Conservation (phyloP, 805 yeast species). For the Pichia ethanolica region DNA sequence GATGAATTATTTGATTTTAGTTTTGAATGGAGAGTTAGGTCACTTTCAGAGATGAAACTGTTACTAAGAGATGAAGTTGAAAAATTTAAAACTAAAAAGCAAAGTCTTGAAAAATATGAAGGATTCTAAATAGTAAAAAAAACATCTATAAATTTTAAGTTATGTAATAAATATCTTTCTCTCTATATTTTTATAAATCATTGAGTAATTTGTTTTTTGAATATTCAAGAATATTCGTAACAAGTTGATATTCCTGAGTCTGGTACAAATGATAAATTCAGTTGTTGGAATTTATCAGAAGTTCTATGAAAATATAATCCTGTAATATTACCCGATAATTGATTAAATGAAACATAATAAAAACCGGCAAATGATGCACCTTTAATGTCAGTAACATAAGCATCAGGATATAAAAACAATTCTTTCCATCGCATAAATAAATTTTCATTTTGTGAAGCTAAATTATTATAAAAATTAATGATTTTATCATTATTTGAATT, state of each 20-base stretch:
- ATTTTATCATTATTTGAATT: slow-evolving; percentile 25
- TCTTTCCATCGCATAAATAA: slow-evolving; percentile 96
- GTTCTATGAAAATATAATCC: slow-evolving; percentile 79
- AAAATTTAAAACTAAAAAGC: slow-evolving; percentile 34
- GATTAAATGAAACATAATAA: slow-evolving; percentile 80
- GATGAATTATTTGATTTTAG: slow-evolving; percentile 51
- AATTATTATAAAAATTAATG: slow-evolving; percentile 19
- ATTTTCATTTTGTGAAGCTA: slow-evolving; percentile 32
- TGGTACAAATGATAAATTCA: slow-evolving; percentile 52
- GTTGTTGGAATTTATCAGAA: slow-evolving; percentile 75
- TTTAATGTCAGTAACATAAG: slow-evolving; percentile 47
- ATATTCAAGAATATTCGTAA: slow-evolving; percentile 23
- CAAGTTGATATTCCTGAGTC: slow-evolving; percentile 33
- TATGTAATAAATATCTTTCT: too few species aligned
- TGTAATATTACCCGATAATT: slow-evolving; percentile 60
- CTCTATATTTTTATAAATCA: not conserved
- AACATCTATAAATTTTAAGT: not conserved
- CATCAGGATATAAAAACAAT: slow-evolving; percentile 76
- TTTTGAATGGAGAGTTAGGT: slow-evolving; percentile 43
- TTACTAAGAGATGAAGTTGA: slow-evolving; percentile 47
- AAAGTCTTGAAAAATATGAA: not conserved
- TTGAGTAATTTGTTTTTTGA: slow-evolving; percentile 7
- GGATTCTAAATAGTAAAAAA: not conserved
- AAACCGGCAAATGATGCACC: slow-evolving; percentile 91
- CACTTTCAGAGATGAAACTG: slow-evolving; percentile 39